A percentile compares a stretch with the other conserved stretches of the same genome.
phyloP scores from a whole-genome alignment of 2,329 filamentous ascomycete species.

The Sporothrix curviconia region DNA sequence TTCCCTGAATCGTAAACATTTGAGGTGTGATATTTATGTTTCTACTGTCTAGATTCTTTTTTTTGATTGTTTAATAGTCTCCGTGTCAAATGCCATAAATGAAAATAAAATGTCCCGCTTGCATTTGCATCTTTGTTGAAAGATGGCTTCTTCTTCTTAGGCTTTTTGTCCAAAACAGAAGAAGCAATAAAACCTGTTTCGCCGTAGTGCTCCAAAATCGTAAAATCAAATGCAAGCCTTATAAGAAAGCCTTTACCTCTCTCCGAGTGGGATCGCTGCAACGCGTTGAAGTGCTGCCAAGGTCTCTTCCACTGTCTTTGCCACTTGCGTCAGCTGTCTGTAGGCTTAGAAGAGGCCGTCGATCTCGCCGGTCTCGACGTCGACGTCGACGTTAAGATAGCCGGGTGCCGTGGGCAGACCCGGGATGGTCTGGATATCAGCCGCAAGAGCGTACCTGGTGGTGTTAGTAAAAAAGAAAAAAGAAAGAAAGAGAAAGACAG shows the following conservation, averaged over 20 bases:
- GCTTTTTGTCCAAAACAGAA: background rate
- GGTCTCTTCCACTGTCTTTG: no score
- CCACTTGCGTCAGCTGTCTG: background rate
- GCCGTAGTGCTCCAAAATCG: constrained; percentile 11
- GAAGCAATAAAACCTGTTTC: constrained; percentile 5
- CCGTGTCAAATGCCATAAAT: background rate
- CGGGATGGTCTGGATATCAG: constrained; percentile 97
- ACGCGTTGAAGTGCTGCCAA: constrained; percentile 20
- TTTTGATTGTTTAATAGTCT: background rate
- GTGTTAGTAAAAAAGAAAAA: background rate
- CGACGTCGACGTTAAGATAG: constrained; percentile 87
- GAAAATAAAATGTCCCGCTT: background rate
- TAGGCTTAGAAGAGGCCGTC: constrained; percentile 74
- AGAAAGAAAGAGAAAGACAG: constrained; percentile 27
- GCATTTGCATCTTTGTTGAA: constrained; percentile 20
- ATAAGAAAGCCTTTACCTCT: background rate
- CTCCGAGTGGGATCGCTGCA: background rate
- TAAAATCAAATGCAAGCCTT: constrained; percentile 5
- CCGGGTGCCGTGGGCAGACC: constrained; percentile 91
- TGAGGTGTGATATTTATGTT: no score
- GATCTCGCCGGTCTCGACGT: constrained; percentile 76
- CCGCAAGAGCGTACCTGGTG: constrained; percentile 73
- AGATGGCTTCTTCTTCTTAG: constrained; percentile 9
- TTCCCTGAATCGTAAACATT: no score
- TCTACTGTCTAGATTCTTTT: no score